Base-by-base conservation (phyloP, 257 asterid species). In the Knoxia roxburghii region DNA sequence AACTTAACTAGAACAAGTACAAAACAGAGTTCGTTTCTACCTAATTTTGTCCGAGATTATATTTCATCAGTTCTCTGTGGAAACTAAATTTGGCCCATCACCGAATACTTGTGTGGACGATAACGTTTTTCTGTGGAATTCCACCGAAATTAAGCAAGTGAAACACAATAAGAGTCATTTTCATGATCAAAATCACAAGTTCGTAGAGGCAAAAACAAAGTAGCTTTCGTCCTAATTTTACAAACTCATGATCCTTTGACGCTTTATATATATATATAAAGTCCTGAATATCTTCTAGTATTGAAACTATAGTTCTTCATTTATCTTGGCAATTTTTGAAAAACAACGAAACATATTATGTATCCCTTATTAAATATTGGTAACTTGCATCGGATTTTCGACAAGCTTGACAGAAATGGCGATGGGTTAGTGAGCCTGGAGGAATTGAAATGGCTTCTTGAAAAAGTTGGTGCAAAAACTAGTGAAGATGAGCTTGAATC, bases 311-410 rank as follows among this genome's bases (percentile, higher is more conserved):
- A 4, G 4, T 45, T 6, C 26, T 46, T 45, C 7, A 27, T 45
- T 18, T 20, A 24, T 29, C 26, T 33, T 27, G 45, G 9, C 33
- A 24, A 26, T 56, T 15, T 29, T 12, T 17, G 41, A 9, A 32
- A 45, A 15, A 57, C 15, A 17, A 1, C 23, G 54, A 27, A n/a
- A n/a, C n/a, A n/a, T n/a, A n/a, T n/a, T 20, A 83, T 84, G 94
- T 77, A 75, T 64, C 76, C 80, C 52, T 73, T 84, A n/a, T n/a
- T n/a, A 7, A 80, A 23, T 60, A 57, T 75, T 9, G 7, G 43
- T 55, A 74, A 79, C 64, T 72, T 87, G 70, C 77, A 87, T 67
- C 72, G 90, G 49, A 80, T 89, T 13, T 89, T 87, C 81, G 73
- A 79, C 77, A 80, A 71, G 68, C 78, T 89, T 11, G 95, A 86